Base-by-base conservation (phyloP, 2,329 filamentous ascomycete species). In the Apiospora koreana region DNA sequence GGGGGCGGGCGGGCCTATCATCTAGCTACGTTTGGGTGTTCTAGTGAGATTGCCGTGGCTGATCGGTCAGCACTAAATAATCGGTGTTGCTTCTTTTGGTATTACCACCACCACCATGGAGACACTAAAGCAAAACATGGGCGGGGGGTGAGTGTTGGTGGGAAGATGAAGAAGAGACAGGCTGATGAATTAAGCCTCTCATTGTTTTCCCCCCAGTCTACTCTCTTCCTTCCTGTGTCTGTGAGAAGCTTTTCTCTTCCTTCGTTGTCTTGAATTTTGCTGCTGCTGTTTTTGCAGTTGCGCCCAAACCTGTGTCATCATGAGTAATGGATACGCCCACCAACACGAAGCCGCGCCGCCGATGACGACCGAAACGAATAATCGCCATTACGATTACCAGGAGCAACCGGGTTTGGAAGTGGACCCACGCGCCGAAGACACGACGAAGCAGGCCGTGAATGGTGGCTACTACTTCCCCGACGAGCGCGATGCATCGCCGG, bases 391-490 rank as follows among this genome's bases (percentile, higher is more conserved):
- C 31, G 4, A 28, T 7, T 25, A 54, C 14, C 18, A 42, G 21
- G 43, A 69, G 21, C 50, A 65, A 38, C 50, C 68, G 23, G 68
- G 58, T 23, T 41, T 69, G 38, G 68, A 69, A n/a, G 68, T 69
- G 18, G 68, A 65, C 54, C 9, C 58, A 9, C 54, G 54, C 54
- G 21, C 3, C 54, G 31, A 35, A 28, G 54, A 62, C 54, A 62
- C 54, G 1, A 12, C 54, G 18, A 62, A 62, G 54, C 31, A 62
- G 54, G 21, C 31, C 54, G 41, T 43, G 18, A 7, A 14, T 3
- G 54, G 54, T 31, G 54, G 31, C 21, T 62, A 68, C 31, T 68
- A 28, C 35, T n/a, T 18, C 35, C 31, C 28, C 5, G 43, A 58
- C 67, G 42, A 68, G 14, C 67, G 43, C 14, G 23, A 62, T 2